Base-by-base conservation (phyloP, 169 alveolate species). In the Babesia gibsoni region DNA sequence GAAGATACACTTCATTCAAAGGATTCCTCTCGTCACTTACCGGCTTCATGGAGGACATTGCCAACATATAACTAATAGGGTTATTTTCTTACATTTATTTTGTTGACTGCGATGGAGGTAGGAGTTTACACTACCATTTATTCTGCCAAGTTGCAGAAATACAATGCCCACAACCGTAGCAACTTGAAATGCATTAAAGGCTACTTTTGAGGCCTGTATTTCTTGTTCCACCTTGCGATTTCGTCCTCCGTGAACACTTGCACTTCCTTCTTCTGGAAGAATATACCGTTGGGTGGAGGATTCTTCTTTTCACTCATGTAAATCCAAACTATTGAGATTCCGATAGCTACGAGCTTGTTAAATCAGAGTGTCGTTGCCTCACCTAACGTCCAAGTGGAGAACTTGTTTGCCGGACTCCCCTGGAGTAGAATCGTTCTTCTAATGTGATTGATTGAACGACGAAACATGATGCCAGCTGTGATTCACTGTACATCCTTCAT, bases 371-470 rank as follows among this genome's bases (percentile, higher is more conserved):
- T 4, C 33, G 27, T 1, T 16, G 8, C 45, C 68, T 54, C 41
- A 75, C 84, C 79, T 16, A 66, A 16, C 33, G 65, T 67, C 87
- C 87, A 78, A 25, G 65, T 50, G 3, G 87, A 81, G 25, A 58
- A 65, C 67, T 49, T 78, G 67, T 78, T 78, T 1, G 77, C 87
- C 4, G 87, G 81, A 41, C 87, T 78, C 36, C 87, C 87, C 42
- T 52, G 49, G 48, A 78, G 58, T 61, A 78, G 58, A 27, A 78
- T n/a, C 33, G 87, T 78, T 23, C 87, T 53, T 22, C 37, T 32
- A 45, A 78, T 67, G 42, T 78, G 73, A 36, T 63, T 59, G 54
- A 35, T 49, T 18, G 70, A 50, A n/a, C 87, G 56, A 9, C 82
- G 67, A 20, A 67, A 78, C 67, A 66, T 48, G 23, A 29, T 45